Conservation (phyloP, 2,329 filamentous ascomycete genomes). For the Triangularia setosa region DNA sequence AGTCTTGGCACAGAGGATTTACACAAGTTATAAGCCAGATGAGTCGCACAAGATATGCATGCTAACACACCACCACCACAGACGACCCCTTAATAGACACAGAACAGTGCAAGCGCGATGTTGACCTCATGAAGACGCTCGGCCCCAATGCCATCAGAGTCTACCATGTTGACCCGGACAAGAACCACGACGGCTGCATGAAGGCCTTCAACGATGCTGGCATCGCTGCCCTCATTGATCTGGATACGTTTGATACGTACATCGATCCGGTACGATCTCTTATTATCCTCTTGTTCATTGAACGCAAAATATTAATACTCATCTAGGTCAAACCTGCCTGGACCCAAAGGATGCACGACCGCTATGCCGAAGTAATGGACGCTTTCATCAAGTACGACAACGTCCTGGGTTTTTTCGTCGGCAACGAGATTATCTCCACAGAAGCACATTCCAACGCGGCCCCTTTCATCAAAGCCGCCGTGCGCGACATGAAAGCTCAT, state of each 20-base stretch:
- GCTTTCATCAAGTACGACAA: slow-evolving; percentile 75
- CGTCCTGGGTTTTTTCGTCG: slow-evolving; percentile 77
- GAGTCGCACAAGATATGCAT: background rate
- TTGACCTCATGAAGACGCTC: slow-evolving; percentile 70
- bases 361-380: slow-evolving; percentile 70
- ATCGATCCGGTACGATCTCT: slow-evolving; percentile 53
- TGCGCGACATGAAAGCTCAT: slow-evolving; percentile 79
- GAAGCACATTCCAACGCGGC: slow-evolving; percentile 59
- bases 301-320: background rate
- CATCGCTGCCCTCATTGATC: slow-evolving; percentile 80
- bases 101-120: slow-evolving; percentile 73
- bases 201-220: slow-evolving; percentile 70
- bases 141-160: slow-evolving; percentile 79
- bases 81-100: slow-evolving; percentile 74
- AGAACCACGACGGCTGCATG: slow-evolving; percentile 78
- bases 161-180: slow-evolving; percentile 75
- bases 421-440: slow-evolving; percentile 78
- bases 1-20: slow-evolving; percentile 20
- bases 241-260: slow-evolving; percentile 71
- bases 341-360: slow-evolving; percentile 67
- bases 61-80: slow-evolving; percentile 14
- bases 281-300: background rate
- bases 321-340: slow-evolving; percentile 59
- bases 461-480: slow-evolving; percentile 78
- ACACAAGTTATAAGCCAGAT: background rate